Percentiles rank a stretch among this genome's conserved stretches.
Evolutionary conservation across 345 rosid species (phyloP).

Genomic region (Diplotaxis tenuifolia): DNA sequence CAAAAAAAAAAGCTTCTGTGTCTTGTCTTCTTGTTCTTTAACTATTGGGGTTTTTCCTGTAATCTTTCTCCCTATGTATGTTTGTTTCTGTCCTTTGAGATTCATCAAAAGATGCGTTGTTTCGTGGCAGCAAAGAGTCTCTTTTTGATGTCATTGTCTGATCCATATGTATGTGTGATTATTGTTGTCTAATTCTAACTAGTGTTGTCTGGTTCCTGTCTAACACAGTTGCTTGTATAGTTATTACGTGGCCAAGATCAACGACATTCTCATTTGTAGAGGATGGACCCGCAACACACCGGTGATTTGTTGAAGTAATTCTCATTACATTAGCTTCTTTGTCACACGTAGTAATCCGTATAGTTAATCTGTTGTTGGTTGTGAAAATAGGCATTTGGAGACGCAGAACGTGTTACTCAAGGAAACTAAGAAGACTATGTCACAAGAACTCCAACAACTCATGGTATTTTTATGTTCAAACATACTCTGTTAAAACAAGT

Average conservation of each 20-base stretch:
- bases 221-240: not conserved
- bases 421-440: slow-evolving; percentile 43
- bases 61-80: not conserved
- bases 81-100: slow-evolving; percentile 26
- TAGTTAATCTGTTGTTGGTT: not conserved
- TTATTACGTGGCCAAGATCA: slow-evolving; percentile 3
- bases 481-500: not conserved
- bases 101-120: slow-evolving; percentile 19
- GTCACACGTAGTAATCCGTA: not conserved
- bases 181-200: no score
- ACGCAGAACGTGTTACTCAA: slow-evolving; percentile 55
- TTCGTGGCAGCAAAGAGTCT: not conserved
- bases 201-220: slow-evolving; percentile 12
- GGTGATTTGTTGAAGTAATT: slow-evolving; percentile 26
- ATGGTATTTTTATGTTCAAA: slow-evolving; percentile 36
- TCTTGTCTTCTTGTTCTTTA: slow-evolving; percentile 31
- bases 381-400: slow-evolving; percentile 52
- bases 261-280: not conserved
- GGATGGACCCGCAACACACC: slow-evolving; percentile 33
- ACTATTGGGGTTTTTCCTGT: slow-evolving; percentile 23
- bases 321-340: slow-evolving; percentile 2
- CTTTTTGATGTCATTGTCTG: slow-evolving; percentile 3
- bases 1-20: slow-evolving; percentile 6
- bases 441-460: slow-evolving; percentile 54
- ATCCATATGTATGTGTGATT: no score